Evolutionary conservation across 331 rosid genomes (phyloP), one percentile per base, ranked within the genome.

Genomic region (Stylosanthes scabra): DNA sequence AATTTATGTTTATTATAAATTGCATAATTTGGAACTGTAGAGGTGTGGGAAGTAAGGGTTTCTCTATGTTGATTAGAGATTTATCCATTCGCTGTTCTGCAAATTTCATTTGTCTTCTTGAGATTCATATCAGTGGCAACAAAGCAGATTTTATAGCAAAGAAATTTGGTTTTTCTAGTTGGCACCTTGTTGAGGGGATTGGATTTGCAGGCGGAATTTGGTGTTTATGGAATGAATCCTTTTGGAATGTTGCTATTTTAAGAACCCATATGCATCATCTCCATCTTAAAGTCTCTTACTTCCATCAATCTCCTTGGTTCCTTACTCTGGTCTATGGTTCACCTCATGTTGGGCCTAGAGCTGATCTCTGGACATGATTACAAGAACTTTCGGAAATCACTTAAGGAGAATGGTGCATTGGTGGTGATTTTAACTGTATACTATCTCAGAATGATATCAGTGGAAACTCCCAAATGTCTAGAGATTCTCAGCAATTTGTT

Each of bases 81-180:
- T 5, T 51, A 7, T 1, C 3, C 1, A 0, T 1, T 4, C 2
- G 27, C 0, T n/a, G 14, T 5, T 5, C 1, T 14, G 2, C 3
- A 5, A 5, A 20, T 3, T 6, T 51, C 14, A 42, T 51, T 0
- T 51, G 57, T n/a, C 10, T 14, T 5, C 25, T n/a, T 0, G 57
- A 51, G n/a, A 51, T 27, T 3, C 57, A 51, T 7, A 25, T 51
- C 1, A 3, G 25, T 2, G 57, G 57, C 1, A 1, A 0, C 0
- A 51, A 51, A 3, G 57, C 9, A 0, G 5, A 14, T 1, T n/a
- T n/a, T 5, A 1, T 51, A 5, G 9, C n/a, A 0, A 51, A 6
- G 0, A n/a, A 9, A 2, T 51, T 51, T 9, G 8, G 8, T n/a
- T 51, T 51, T 4, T 34, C 39, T 0, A 25, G n/a, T 14, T 0